Conservation (phyloP, 306 rosid species). For the Trifolium subterraneum region DNA sequence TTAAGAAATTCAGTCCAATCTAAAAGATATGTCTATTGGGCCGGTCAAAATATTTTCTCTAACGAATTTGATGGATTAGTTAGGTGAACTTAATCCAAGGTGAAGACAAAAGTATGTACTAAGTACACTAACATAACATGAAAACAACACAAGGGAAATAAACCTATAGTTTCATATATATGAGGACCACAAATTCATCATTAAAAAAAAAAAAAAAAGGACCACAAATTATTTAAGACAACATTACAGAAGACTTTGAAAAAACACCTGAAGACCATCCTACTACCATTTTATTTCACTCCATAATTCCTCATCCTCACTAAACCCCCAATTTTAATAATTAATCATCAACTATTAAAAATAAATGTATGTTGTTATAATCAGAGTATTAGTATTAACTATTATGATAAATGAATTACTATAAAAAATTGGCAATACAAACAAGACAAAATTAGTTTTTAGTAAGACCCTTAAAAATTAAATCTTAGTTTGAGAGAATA, state of each 20-base stretch:
- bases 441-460: too few species aligned
- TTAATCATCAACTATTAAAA: too few species aligned
- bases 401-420: too few species aligned
- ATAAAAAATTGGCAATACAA: too few species aligned
- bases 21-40: background rate
- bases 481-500: too few species aligned
- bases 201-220: too few species aligned
- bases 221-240: background rate
- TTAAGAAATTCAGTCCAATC: background rate
- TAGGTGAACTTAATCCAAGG: background rate
- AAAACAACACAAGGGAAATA: background rate
- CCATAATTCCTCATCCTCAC: too few species aligned
- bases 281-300: too few species aligned
- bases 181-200: slow-evolving; percentile 46
- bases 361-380: too few species aligned
- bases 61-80: slow-evolving; percentile 4
- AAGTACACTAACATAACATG: background rate
- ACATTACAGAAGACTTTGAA: background rate
- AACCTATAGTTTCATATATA: background rate
- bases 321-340: too few species aligned
- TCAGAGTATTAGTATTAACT: too few species aligned
- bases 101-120: slow-evolving; percentile 19
- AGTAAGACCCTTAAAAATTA: too few species aligned
- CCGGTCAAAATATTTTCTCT: background rate
- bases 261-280: slow-evolving; percentile 31